Evolutionary conservation across 768 basidiomycete genomes (phyloP).

Genomic region (Pisolithus tinctorius): DNA sequence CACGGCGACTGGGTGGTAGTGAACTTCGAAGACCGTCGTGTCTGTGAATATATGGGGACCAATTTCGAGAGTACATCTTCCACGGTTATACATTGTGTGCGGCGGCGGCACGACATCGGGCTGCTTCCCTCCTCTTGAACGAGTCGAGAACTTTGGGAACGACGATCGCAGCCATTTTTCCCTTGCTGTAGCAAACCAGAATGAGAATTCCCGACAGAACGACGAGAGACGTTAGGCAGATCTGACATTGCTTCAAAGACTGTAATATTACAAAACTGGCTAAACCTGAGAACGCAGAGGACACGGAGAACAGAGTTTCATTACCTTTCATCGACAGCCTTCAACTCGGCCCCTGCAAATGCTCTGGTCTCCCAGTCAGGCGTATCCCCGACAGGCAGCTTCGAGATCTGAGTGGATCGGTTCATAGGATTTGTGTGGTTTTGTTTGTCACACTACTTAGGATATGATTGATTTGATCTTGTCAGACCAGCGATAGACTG

Average conservation of each 20-base stretch:
- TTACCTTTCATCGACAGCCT: conserved; percentile 55
- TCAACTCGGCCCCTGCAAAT: conserved; percentile 34
- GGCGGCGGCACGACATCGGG: conserved; percentile 50
- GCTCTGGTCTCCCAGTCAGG: conserved; percentile 58
- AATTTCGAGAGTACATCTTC: conserved; percentile 63
- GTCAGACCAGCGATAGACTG: background rate
- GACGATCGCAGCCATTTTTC: conserved; percentile 59
- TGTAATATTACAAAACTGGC: conserved; percentile 54
- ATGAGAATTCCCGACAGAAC: conserved; percentile 11
- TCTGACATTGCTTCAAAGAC: conserved; percentile 64
- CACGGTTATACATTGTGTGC: conserved; percentile 58
- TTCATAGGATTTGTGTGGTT: conserved; percentile 24
- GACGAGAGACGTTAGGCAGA: conserved; percentile 4
- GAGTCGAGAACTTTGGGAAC: conserved; percentile 69
- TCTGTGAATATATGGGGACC: conserved; percentile 70
- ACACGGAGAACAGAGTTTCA: background rate
- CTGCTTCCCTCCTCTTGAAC: conserved; percentile 51
- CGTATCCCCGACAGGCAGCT: conserved; percentile 49
- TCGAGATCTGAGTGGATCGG: conserved; percentile 19
- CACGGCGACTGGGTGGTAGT: conserved; percentile 44
- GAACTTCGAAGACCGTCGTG: conserved; percentile 67
- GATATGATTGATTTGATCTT: no score
- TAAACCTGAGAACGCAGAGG: conserved; percentile 5
- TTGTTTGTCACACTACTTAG: conserved; percentile 10
- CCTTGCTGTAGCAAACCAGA: conserved; percentile 41